Percentiles rank a stretch among this genome's conserved stretches.
These are phyloP conservation scores for Phytophthora pistaciae DNA, from an alignment of 352 stramenopile genomes.

Conservation along the genomic window DNA sequence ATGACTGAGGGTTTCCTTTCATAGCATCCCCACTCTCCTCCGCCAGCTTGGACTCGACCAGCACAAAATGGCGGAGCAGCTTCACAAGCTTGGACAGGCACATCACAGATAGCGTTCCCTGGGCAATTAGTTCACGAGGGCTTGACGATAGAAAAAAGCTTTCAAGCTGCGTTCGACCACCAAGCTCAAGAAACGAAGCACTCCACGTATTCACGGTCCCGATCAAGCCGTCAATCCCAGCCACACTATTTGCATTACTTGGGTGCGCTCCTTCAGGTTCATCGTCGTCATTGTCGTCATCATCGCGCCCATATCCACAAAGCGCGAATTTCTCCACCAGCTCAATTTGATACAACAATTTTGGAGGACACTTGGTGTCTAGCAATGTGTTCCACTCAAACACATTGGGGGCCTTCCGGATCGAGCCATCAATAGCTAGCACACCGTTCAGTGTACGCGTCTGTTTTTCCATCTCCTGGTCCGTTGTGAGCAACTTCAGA, in stretches of 20 bases:
- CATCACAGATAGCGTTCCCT: constrained; percentile 66
- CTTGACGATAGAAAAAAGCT: constrained; percentile 59
- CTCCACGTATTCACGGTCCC: constrained; percentile 62
- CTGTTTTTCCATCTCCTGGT: constrained; percentile 75
- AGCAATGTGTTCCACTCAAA: constrained; percentile 75
- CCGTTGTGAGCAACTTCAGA: constrained; percentile 71
- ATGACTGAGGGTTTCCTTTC: constrained; percentile 31
- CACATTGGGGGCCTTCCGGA: constrained; percentile 42
- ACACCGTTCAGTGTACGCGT: constrained; percentile 71
- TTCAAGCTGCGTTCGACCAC: constrained; percentile 62
- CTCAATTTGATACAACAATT: constrained; percentile 77
- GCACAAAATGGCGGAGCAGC: constrained; percentile 73
- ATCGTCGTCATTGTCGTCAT: constrained; percentile 32
- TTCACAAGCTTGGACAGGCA: constrained; percentile 79
- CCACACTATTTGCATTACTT: constrained; percentile 8
- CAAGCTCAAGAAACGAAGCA: constrained; percentile 74
- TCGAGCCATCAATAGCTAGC: constrained; percentile 77
- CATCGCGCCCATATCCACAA: constrained; percentile 37
- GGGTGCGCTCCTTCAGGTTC: constrained; percentile 9
- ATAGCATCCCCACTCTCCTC: constrained; percentile 38
- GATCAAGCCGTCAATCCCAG: constrained; percentile 38
- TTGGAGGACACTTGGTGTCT: constrained; percentile 62
- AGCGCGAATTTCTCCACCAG: constrained; percentile 70
- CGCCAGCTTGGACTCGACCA: constrained; percentile 52
- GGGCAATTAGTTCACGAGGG: constrained; percentile 40